Evolutionary conservation across 2,329 filamentous ascomycete species (phyloP).

Genomic region (Aspergillus proliferans): DNA sequence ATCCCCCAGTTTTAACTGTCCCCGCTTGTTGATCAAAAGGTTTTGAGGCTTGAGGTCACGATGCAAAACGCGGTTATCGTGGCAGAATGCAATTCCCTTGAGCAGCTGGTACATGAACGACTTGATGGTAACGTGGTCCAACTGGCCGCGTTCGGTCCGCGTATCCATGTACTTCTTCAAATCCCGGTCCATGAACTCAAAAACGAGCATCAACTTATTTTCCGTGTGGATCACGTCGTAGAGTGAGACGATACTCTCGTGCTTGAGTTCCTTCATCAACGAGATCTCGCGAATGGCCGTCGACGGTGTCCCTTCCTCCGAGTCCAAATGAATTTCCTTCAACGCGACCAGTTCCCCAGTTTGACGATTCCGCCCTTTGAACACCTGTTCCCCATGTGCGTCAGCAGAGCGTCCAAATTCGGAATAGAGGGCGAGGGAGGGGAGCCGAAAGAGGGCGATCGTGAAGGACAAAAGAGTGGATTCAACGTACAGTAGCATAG

Average conservation of each 20-base stretch:
- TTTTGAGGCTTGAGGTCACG: conserved; percentile 96
- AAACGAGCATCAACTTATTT: conserved; percentile 99
- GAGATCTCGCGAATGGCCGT: conserved; percentile 98
- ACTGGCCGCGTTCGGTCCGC: conserved; percentile 77
- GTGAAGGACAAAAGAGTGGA: conserved; percentile 1
- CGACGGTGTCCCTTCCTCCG: conserved; percentile 93
- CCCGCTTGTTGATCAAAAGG: conserved; percentile 86
- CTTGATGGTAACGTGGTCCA: conserved; percentile 89
- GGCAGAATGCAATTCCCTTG: conserved; percentile 93
- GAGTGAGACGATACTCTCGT: conserved; percentile 94
- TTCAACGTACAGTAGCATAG: conserved; percentile 77
- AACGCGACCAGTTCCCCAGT: conserved; percentile 94
- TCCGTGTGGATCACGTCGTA: conserved; percentile 99
- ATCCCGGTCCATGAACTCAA: conserved; percentile 98
- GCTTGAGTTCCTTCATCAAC: conserved; percentile 98
- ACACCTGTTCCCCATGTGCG: conserved; percentile 58
- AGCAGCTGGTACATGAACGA: conserved; percentile 99
- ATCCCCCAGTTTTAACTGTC: conserved; percentile 84
- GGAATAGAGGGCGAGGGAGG: background rate
- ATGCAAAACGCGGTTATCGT: conserved; percentile 93
- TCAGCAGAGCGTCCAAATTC: conserved; percentile 13
- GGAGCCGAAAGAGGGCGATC: conserved; percentile 2
- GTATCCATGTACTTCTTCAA: conserved; percentile 99
- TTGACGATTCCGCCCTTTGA: conserved; percentile 95
- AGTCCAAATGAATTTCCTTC: conserved; percentile 98